These are phyloP conservation scores for Nemania sp. DNA, from an alignment of 2,329 filamentous ascomycete species.

Conservation along the genomic window DNA sequence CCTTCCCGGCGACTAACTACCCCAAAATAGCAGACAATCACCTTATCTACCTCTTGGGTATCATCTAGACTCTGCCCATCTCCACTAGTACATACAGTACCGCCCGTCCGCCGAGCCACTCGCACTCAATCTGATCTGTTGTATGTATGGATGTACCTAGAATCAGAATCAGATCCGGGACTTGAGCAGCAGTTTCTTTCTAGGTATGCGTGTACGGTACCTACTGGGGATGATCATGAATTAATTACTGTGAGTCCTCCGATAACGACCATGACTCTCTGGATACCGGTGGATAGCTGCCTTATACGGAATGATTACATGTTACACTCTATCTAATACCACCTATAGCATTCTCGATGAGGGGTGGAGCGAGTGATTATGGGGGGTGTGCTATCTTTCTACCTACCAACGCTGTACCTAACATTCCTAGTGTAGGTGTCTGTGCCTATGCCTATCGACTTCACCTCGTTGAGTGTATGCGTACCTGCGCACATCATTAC, in stretches of 20 bases:
- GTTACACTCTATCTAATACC: slow-evolving; percentile 10
- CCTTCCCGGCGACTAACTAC: slow-evolving; percentile 1
- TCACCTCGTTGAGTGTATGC: background rate
- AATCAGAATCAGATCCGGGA: slow-evolving; percentile 7
- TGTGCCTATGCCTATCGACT: background rate
- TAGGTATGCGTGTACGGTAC: background rate
- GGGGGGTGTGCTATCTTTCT: slow-evolving; percentile 4
- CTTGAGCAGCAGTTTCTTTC: background rate
- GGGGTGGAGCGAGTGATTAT: slow-evolving; percentile 9
- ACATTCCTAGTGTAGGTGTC: slow-evolving; percentile 8
- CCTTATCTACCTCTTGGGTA: background rate
- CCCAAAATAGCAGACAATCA: slow-evolving; percentile 23
- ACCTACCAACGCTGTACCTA: too few species aligned
- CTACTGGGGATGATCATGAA: background rate
- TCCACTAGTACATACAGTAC: background rate
- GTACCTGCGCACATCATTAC: background rate
- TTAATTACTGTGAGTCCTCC: slow-evolving; percentile 15
- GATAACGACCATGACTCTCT: background rate
- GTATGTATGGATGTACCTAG: too few species aligned
- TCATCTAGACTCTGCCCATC: background rate
- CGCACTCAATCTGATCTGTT: background rate
- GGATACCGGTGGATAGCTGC: slow-evolving; percentile 18
- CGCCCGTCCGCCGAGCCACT: background rate
- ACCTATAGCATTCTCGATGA: slow-evolving; percentile 13
- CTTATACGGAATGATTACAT: slow-evolving; percentile 28